A percentile compares a stretch with the other conserved stretches of the same genome.
Evolutionary conservation across 148 eudicot genomes (phyloP).

Genomic region (Dysphania ambrosioides): DNA sequence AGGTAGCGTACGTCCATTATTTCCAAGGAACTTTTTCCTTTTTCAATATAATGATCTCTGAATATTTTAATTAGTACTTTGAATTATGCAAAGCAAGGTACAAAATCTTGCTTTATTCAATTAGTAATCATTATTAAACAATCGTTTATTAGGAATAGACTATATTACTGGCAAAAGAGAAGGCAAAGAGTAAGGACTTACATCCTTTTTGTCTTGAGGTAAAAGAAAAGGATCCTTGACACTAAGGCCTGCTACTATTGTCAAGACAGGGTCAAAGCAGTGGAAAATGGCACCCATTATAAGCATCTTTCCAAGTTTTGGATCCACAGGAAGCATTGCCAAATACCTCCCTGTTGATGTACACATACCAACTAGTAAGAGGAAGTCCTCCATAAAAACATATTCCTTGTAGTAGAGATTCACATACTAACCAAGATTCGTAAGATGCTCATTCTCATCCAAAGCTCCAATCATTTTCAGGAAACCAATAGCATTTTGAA

Average conservation of each 20-base stretch:
- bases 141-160: neutral
- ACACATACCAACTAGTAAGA: constrained; percentile 20
- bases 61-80: no score
- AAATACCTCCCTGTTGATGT: constrained; percentile 64
- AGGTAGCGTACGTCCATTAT: neutral
- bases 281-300: constrained; percentile 94
- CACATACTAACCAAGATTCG: constrained; percentile 74
- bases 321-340: constrained; percentile 94
- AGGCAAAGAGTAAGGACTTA: constrained; percentile 35
- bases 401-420: constrained; percentile 9
- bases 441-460: constrained; percentile 79
- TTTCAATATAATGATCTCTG: neutral
- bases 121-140: neutral
- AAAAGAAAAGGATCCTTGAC: constrained; percentile 98
- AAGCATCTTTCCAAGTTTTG: constrained; percentile 96
- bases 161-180: neutral
- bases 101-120: no score
- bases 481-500: constrained; percentile 92
- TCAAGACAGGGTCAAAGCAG: constrained; percentile 95
- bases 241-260: constrained; percentile 96
- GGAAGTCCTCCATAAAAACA: constrained; percentile 12
- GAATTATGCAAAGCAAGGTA: no score
- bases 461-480: constrained; percentile 93
- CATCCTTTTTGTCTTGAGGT: constrained; percentile 97
- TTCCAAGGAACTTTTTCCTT: neutral